These are phyloP conservation scores for Bassia scoparia DNA, from an alignment of 148 eudicot genomes.

Conservation along the genomic window DNA sequence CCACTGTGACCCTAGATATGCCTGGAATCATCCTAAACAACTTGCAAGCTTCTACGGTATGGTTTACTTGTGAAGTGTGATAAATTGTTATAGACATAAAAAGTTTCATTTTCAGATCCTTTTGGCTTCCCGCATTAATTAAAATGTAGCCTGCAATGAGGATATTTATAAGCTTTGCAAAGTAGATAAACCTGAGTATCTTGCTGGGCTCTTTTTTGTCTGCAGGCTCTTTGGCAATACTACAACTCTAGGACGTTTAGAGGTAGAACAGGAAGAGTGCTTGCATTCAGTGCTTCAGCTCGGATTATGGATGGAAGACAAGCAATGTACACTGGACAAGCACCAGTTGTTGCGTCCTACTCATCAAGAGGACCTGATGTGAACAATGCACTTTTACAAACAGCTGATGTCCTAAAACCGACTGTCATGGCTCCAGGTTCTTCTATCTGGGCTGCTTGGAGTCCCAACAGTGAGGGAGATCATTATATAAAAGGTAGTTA, in stretches of 20 bases:
- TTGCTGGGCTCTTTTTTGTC: constrained; percentile 12
- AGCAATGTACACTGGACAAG: constrained; percentile 50
- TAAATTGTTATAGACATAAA: background rate
- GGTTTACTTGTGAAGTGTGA: constrained; percentile 9
- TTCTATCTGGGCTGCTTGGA: constrained; percentile 72
- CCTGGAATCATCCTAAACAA: constrained; percentile 54
- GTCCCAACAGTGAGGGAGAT: constrained; percentile 60
- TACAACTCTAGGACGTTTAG: constrained; percentile 51
- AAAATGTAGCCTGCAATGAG: background rate
- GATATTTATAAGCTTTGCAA: background rate
- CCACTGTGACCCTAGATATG: constrained; percentile 42
- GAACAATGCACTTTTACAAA: constrained; percentile 53
- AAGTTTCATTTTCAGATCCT: background rate
- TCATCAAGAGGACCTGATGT: constrained; percentile 72
- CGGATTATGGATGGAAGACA: constrained; percentile 59
- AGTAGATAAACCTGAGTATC: background rate
- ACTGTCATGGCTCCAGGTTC: constrained; percentile 73
- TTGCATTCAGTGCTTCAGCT: constrained; percentile 45
- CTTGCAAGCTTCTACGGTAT: constrained; percentile 54
- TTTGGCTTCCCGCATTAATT: background rate
- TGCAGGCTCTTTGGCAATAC: constrained; percentile 55
- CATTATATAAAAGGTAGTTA: constrained; percentile 42
- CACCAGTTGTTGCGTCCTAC: constrained; percentile 60
- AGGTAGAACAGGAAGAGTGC: constrained; percentile 49
- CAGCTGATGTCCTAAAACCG: constrained; percentile 68